phyloP scores from a whole-genome alignment of 257 asterid species.

The Salvia miltiorrhiza region DNA sequence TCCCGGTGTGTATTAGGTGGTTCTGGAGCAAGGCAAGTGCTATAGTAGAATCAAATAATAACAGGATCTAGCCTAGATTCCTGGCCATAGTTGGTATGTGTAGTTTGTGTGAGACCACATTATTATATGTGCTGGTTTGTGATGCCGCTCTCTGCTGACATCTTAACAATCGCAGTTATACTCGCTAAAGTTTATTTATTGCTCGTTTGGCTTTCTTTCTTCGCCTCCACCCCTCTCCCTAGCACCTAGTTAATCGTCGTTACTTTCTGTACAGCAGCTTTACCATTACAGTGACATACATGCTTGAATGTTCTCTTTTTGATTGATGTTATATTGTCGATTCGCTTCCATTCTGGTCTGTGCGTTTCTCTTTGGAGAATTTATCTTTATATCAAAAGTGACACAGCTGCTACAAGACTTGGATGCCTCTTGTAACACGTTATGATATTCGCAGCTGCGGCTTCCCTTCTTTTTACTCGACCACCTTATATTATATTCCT shows the following conservation, averaged over 20 bases:
- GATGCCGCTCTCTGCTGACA: neutral
- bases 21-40: neutral
- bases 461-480: conserved; percentile 6
- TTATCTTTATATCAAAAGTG: neutral
- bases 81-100: neutral
- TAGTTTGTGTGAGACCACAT: conserved; percentile 2
- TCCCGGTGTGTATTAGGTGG: neutral
- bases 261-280: neutral
- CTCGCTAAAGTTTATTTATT: neutral
- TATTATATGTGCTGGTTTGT: neutral
- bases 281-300: neutral
- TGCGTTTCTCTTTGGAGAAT: conserved; percentile 9
- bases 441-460: conserved; percentile 7
- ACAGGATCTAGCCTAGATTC: neutral
- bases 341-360: neutral
- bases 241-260: neutral
- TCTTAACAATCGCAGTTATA: neutral
- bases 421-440: conserved; percentile 6
- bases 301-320: neutral
- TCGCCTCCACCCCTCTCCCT: neutral
- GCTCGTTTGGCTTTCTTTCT: neutral
- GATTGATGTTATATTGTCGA: conserved; percentile 4
- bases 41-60: neutral
- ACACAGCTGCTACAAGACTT: neutral
- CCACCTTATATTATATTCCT: conserved; percentile 7